Evolutionary conservation across 2,329 filamentous ascomycete genomes (phyloP).

Genomic region (Hirsutella rhossiliensis): DNA sequence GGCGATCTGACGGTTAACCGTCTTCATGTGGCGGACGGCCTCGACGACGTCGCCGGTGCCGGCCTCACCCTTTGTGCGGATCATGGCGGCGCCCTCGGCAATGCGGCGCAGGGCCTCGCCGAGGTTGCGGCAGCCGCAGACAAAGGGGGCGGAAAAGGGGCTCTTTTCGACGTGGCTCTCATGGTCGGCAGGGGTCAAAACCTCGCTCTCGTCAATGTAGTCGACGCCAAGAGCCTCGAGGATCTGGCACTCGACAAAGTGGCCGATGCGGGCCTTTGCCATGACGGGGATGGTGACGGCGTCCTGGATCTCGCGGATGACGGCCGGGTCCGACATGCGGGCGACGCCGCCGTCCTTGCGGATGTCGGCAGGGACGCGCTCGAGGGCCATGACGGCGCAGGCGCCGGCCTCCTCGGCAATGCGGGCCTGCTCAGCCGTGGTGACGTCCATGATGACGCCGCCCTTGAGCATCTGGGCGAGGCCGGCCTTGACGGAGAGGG

Average conservation of each 20-base stretch:
- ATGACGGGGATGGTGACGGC: slow-evolving; percentile 97
- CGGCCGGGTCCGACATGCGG: slow-evolving; percentile 87
- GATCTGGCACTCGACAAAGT: slow-evolving; percentile 98
- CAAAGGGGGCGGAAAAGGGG: slow-evolving; percentile 74
- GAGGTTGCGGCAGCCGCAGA: slow-evolving; percentile 90
- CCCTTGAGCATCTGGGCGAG: slow-evolving; percentile 98
- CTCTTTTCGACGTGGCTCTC: slow-evolving; percentile 86
- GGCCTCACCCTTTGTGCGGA: slow-evolving; percentile 95
- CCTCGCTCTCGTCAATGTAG: slow-evolving; percentile 97
- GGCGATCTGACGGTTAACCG: slow-evolving; percentile 72
- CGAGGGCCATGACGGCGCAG: slow-evolving; percentile 94
- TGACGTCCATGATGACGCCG: slow-evolving; percentile 99
- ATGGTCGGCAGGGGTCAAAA: slow-evolving; percentile 88
- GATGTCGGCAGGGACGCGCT: slow-evolving; percentile 95
- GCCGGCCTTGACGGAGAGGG: slow-evolving; percentile 87
- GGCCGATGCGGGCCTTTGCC: slow-evolving; percentile 96
- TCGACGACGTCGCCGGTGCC: slow-evolving; percentile 96
- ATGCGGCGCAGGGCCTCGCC: slow-evolving; percentile 88
- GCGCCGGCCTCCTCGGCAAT: slow-evolving; percentile 97
- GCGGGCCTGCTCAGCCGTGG: slow-evolving; percentile 83
- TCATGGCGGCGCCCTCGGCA: slow-evolving; percentile 93
- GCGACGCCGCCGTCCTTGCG: slow-evolving; percentile 84
- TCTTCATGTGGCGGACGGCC: slow-evolving; percentile 91
- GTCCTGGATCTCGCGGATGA: slow-evolving; percentile 92
- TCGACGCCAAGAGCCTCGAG: slow-evolving; percentile 90